Percentiles rank a stretch among this genome's conserved stretches.
These are phyloP conservation scores for Penicillium vulpinum DNA, from an alignment of 2,329 filamentous ascomycete genomes.

Conservation along the genomic window DNA sequence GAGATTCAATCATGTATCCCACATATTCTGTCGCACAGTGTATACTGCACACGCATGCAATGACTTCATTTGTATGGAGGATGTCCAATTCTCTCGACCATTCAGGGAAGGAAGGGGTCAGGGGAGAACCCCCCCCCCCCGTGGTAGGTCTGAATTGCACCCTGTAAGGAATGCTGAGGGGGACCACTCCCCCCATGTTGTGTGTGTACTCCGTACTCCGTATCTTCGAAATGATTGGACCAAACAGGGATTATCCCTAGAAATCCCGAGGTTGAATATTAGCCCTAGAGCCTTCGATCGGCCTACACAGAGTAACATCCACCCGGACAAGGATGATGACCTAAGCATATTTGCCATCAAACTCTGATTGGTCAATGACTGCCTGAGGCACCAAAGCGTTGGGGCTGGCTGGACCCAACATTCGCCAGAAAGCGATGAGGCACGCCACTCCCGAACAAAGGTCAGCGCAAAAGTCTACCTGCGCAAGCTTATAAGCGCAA, in stretches of 20 bases:
- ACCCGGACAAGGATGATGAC: background rate
- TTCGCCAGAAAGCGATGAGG: conserved; percentile 12
- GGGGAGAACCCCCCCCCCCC: no score
- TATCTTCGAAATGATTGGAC: background rate
- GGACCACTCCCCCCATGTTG: background rate
- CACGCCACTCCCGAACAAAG: conserved; percentile 17
- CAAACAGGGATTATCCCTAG: background rate
- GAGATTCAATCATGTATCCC: background rate
- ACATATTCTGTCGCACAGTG: background rate
- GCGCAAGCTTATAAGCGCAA: conserved; percentile 6
- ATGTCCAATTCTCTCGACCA: background rate
- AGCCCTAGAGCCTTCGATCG: no score
- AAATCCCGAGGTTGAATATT: background rate
- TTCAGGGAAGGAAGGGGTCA: background rate
- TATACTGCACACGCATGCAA: background rate
- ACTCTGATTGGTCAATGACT: background rate
- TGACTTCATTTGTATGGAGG: background rate
- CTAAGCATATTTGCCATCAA: background rate
- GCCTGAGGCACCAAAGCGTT: conserved; percentile 32
- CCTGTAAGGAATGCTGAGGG: background rate
- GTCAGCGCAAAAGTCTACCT: conserved; percentile 6
- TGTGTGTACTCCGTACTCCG: no score
- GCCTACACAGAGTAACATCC: background rate
- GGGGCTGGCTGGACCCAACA: conserved; percentile 33
- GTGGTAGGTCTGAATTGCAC: background rate